Percentiles rank a stretch among this genome's conserved stretches.
These are phyloP conservation scores for Metschnikowia noctiluminum DNA, from an alignment of 805 yeast species.

Conservation along the genomic window DNA sequence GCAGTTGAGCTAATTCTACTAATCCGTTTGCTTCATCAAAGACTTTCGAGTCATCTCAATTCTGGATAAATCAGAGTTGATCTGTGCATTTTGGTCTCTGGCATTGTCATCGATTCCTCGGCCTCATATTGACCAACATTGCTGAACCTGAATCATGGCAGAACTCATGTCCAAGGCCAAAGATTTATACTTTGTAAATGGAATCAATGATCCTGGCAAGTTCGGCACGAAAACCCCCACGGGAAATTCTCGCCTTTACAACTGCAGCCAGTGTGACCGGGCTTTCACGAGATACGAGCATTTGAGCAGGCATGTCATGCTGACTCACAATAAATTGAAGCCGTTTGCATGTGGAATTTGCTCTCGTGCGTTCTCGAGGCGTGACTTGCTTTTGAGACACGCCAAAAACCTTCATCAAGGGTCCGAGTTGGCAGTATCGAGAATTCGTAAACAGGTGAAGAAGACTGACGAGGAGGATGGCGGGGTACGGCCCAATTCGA, in stretches of 20 bases:
- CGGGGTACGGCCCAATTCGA: slow-evolving; percentile 10
- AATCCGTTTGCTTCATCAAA: too few relatives aligned
- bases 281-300: slow-evolving; percentile 49
- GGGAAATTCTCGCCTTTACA: slow-evolving; percentile 43
- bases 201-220: slow-evolving; percentile 13
- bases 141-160: neutral
- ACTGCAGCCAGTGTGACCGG: slow-evolving; percentile 39
- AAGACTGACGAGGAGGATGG: slow-evolving; percentile 8
- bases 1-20: too few relatives aligned
- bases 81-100: too few relatives aligned
- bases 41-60: too few relatives aligned
- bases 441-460: slow-evolving; percentile 39
- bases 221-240: slow-evolving; percentile 42
- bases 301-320: slow-evolving; percentile 39
- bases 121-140: neutral
- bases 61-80: too few relatives aligned
- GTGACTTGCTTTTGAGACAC: slow-evolving; percentile 42
- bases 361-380: slow-evolving; percentile 38
- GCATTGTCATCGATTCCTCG: too few relatives aligned
- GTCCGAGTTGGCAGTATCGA: slow-evolving; percentile 40
- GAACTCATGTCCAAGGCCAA: slow-evolving; percentile 5
- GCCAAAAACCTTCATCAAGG: slow-evolving; percentile 46
- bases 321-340: slow-evolving; percentile 43
- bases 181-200: slow-evolving; percentile 11
- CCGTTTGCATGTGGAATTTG: slow-evolving; percentile 46